Conservation (phyloP, 352 stramenopile genomes). For the Phytophthora sojae region DNA sequence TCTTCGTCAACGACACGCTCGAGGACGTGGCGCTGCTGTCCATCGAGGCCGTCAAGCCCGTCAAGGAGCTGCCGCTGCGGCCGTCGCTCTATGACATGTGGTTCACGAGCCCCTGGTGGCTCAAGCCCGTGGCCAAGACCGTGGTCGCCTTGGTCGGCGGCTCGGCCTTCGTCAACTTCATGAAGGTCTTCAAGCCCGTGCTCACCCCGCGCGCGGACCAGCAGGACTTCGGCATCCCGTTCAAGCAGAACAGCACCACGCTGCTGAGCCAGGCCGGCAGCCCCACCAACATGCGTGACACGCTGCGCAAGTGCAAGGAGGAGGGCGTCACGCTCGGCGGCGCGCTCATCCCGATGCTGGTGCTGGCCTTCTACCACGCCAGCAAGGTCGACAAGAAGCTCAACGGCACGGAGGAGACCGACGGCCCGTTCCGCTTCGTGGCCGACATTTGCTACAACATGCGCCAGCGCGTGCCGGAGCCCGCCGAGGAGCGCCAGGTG, state of each 20-base stretch:
- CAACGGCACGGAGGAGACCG: constrained; percentile 20
- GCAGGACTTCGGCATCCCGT: constrained; percentile 46
- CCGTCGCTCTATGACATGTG: constrained; percentile 56
- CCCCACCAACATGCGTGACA: constrained; percentile 48
- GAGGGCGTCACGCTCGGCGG: constrained; percentile 55
- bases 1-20: constrained; percentile 61
- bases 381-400: constrained; percentile 46
- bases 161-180: constrained; percentile 46
- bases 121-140: constrained; percentile 38
- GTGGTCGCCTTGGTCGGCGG: constrained; percentile 34
- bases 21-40: constrained; percentile 45
- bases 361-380: constrained; percentile 60
- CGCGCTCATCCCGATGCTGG: constrained; percentile 49
- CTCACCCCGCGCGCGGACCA: constrained; percentile 52
- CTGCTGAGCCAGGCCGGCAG: constrained; percentile 50
- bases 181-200: constrained; percentile 59
- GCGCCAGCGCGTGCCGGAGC: constrained; percentile 37
- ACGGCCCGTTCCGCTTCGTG: constrained; percentile 46
- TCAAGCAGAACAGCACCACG: constrained; percentile 50
- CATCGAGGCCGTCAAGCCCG: constrained; percentile 21
- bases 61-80: constrained; percentile 28
- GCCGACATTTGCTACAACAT: constrained; percentile 63
- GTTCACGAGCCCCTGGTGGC: constrained; percentile 50
- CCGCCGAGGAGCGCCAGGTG: constrained; percentile 41
- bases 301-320: constrained; percentile 48